Percentiles rank a stretch among this genome's conserved stretches.
Evolutionary conservation across 73 alveolate species (phyloP).

Genomic region (Paramecium sexaurelia): DNA sequence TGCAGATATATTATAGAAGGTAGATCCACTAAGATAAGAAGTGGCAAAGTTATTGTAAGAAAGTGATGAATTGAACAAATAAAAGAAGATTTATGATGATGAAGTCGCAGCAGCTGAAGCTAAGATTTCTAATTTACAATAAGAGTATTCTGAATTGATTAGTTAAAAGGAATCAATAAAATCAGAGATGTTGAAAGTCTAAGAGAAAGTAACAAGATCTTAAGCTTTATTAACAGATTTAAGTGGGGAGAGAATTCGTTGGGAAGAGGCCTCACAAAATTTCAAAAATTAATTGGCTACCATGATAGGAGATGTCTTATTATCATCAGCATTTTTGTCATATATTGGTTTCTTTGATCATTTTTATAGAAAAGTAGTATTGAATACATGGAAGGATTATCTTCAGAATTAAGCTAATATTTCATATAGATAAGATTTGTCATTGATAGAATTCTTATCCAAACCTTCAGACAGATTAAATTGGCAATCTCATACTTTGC

Average conservation of each 20-base stretch:
- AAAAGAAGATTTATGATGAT: conserved; percentile 71
- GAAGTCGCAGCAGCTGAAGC: conserved; percentile 80
- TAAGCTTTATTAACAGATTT: conserved; percentile 88
- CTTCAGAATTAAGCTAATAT: conserved; percentile 77
- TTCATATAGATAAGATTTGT: conserved; percentile 81
- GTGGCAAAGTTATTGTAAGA: conserved; percentile 77
- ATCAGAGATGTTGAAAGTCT: conserved; percentile 85
- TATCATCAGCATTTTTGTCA: conserved; percentile 95
- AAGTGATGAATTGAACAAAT: conserved; percentile 76
- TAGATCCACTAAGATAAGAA: conserved; percentile 96
- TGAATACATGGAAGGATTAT: conserved; percentile 81
- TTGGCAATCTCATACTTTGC: conserved; percentile 96
- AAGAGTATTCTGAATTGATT: conserved; percentile 91
- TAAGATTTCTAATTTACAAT: conserved; percentile 84
- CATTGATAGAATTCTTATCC: conserved; percentile 94
- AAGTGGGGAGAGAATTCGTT: conserved; percentile 94
- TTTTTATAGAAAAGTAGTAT: conserved; percentile 81
- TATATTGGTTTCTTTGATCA: conserved; percentile 99
- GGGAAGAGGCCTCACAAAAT: conserved; percentile 94
- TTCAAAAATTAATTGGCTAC: conserved; percentile 94
- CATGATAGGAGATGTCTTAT: conserved; percentile 92
- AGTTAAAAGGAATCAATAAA: conserved; percentile 86
- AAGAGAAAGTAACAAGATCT: conserved; percentile 94
- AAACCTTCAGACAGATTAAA: conserved; percentile 97
- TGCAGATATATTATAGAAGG: conserved; percentile 92